phyloP scores from a whole-genome alignment of 2,329 filamentous ascomycete species.

The Xylaria polymorpha region DNA sequence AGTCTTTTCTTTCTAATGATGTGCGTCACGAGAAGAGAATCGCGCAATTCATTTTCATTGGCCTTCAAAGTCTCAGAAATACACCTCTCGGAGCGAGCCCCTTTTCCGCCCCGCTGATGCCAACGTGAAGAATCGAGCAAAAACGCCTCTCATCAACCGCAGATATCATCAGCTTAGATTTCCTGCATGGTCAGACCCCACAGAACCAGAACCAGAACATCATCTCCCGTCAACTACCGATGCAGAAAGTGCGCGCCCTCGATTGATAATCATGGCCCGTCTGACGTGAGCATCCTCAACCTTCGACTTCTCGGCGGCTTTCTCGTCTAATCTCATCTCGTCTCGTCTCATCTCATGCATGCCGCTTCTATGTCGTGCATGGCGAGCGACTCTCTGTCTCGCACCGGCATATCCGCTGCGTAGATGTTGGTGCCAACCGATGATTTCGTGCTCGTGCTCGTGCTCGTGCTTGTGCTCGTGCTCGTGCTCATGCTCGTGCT shows the following conservation, averaged over 20 bases:
- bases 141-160: conserved; percentile 5
- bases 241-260: conserved; percentile 11
- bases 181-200: conserved; percentile 1
- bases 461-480: neutral
- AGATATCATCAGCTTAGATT: conserved; percentile 9
- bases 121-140: conserved; percentile 2
- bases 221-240: conserved; percentile 20
- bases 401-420: conserved; percentile 29
- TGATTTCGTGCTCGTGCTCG: neutral
- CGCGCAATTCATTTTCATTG: neutral
- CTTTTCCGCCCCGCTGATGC: conserved; percentile 2
- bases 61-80: neutral
- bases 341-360: conserved; percentile 25
- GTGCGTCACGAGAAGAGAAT: neutral
- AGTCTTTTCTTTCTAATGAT: neutral
- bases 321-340: conserved; percentile 3
- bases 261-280: conserved; percentile 27
- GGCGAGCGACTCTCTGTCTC: conserved; percentile 10
- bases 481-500: neutral
- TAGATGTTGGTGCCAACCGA: conserved; percentile 5
- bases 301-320: conserved; percentile 5
- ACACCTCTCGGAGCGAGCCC: neutral
- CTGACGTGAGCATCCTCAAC: conserved; percentile 33
- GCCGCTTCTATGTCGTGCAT: conserved; percentile 30
- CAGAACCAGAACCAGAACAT: neutral